A percentile compares a stretch with the other conserved stretches of the same genome.
Conservation (phyloP, 225 moss, liverwort and hornwort species). For the Physcomitrellopsis africana region DNA sequence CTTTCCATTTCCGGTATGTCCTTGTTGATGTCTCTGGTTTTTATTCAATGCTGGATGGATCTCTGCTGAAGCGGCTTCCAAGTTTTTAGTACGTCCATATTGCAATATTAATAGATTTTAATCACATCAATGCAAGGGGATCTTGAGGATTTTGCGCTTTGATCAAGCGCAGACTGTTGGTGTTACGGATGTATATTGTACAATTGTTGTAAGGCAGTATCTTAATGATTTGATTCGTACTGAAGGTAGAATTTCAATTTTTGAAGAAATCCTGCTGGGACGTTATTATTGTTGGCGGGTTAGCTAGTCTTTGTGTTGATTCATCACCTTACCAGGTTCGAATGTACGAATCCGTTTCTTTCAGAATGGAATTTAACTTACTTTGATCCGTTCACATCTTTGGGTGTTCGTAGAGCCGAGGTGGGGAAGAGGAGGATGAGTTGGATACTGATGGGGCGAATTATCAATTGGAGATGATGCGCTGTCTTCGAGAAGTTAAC, state of each 20-base stretch:
- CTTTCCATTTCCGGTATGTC: constrained; percentile 78
- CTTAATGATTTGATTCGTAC: not conserved
- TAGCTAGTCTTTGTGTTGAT: not conserved
- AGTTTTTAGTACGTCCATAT: not conserved
- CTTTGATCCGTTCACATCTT: not conserved
- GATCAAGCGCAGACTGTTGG: not conserved
- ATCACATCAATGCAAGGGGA: not conserved
- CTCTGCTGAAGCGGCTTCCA: not conserved
- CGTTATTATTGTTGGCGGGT: not conserved
- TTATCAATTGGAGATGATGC: constrained; percentile 96
- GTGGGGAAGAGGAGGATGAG: constrained; percentile 89
- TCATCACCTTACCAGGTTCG: not conserved
- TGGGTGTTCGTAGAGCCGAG: constrained; percentile 65
- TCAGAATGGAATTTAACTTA: not conserved
- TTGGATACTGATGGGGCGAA: constrained; percentile 85
- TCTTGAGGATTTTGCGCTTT: not conserved
- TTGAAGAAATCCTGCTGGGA: not conserved
- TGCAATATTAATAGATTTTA: not conserved
- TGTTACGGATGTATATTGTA: not conserved
- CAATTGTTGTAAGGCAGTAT: not conserved
- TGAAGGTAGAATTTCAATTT: not conserved
- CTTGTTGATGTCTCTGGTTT: not conserved
- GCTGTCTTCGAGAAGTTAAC: constrained; percentile 87
- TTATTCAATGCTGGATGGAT: not conserved
- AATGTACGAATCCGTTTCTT: not conserved